Base-by-base conservation (phyloP, 2,329 filamentous ascomycete species). In the Allantophomopsis cytisporea region DNA sequence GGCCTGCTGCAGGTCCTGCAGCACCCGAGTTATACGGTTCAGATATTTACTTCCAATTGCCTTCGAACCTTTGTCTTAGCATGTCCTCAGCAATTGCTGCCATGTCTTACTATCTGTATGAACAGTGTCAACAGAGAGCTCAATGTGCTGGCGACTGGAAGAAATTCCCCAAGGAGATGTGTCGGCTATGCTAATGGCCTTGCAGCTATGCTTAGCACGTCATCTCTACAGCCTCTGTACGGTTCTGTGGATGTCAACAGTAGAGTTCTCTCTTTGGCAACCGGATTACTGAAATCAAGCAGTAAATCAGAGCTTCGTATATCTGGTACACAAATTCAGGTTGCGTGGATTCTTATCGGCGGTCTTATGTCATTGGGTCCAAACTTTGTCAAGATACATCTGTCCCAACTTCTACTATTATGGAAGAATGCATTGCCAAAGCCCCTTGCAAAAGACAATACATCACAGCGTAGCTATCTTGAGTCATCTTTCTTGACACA, bases 351-450 rank as follows among this genome's bases (percentile, higher is more conserved):
- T 36, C 66, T 98, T 41, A 94, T 98, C 36, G 91, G 93, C 31
- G 91, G 93, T 0, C 65, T 98, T 40, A 96, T 96, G 89, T 87
- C 88, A 1, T 71, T 98, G 1, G 91, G 91, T 0, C 89, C 91
- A 4, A 96, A 94, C 58, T 98, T 98, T 58, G 89, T 96, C 59
- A 98, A 98, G 62, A 96, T 96, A 17, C 91, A 98, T 60, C 71
- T 98, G 7, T 89, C 88, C 2, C 91, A 98, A 54, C 69, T 98
- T 16, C 76, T 98, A 41, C 65, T 98, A 7, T 66, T 98, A 6
- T 98, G 91, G 91, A 94, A 94, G 60, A 98, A 96, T 58, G 89
- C 91, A 0, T 69, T 98, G 10, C 89, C 93, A 1, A 94, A 93
- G 53, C 89, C 93, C 5, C 62, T 96, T n/a, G 80, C 86, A 28